Conservation (phyloP, 345 rosid species). For the Gossypium rotundifolium region DNA sequence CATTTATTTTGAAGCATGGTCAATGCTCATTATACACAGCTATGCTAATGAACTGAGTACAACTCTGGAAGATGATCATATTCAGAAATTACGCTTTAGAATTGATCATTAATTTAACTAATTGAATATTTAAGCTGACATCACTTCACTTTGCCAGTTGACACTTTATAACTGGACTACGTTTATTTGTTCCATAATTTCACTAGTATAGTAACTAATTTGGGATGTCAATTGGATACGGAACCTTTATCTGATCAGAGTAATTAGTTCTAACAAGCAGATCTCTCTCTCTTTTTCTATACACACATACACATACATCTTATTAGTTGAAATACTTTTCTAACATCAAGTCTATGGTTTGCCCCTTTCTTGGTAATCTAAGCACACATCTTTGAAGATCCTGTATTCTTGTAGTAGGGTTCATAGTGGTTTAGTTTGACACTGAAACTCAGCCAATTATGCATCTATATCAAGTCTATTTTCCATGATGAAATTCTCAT, state of each 20-base stretch:
- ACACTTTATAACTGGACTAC: no score
- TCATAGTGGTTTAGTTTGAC: background rate
- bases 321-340: background rate
- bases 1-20: background rate
- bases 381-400: background rate
- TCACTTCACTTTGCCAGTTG: no score
- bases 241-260: background rate
- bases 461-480: background rate
- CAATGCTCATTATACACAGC: background rate
- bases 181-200: no score
- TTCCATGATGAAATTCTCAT: constrained; percentile 6
- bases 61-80: background rate
- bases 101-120: background rate
- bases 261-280: background rate
- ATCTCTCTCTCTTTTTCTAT: background rate
- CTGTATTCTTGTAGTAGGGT: background rate
- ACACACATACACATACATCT: no score
- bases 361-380: background rate
- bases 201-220: background rate
- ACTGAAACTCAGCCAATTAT: background rate
- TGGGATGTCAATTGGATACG: background rate
- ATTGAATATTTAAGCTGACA: background rate
- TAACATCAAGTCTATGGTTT: background rate
- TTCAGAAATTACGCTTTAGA: background rate
- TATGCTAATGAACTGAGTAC: background rate